Conservation (phyloP, 2,329 filamentous ascomycete genomes). For the Fusarium burgessii region DNA sequence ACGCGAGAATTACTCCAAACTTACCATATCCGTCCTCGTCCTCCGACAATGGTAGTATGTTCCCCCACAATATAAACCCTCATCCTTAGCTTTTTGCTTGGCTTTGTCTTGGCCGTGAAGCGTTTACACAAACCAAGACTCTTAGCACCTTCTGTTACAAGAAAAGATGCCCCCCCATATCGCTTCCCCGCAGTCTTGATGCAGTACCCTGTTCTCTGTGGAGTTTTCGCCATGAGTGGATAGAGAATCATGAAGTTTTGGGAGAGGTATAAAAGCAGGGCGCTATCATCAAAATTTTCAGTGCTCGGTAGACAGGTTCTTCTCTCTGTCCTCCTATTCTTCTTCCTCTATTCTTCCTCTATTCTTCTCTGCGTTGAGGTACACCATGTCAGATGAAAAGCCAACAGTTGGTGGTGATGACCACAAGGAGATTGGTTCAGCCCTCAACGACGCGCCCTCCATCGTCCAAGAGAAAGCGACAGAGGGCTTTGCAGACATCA, state of each 20-base stretch:
- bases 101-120: slow-evolving; percentile 8
- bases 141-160: slow-evolving; percentile 25
- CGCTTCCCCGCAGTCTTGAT: slow-evolving; percentile 23
- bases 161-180: slow-evolving; percentile 4
- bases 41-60: neutral
- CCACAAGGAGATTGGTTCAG: neutral
- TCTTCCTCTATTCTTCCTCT: neutral
- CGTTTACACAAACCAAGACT: slow-evolving; percentile 20
- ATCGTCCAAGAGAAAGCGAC: slow-evolving; percentile 22
- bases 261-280: neutral
- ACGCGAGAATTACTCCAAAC: slow-evolving; percentile 10
- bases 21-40: neutral
- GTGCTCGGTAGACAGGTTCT: neutral
- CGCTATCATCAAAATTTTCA: neutral
- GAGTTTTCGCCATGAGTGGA: neutral
- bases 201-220: slow-evolving; percentile 20
- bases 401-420: slow-evolving; percentile 5
- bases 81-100: slow-evolving; percentile 21
- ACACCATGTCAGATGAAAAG: slow-evolving; percentile 27
- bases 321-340: slow-evolving; percentile 1
- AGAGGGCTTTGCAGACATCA: slow-evolving; percentile 12
- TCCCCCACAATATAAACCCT: neutral
- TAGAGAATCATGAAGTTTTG: slow-evolving; percentile 7
- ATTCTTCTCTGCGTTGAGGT: neutral
- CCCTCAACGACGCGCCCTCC: slow-evolving; percentile 8